Evolutionary conservation across 2,329 filamentous ascomycete species (phyloP).

Genomic region (Trichoderma simmonsii): DNA sequence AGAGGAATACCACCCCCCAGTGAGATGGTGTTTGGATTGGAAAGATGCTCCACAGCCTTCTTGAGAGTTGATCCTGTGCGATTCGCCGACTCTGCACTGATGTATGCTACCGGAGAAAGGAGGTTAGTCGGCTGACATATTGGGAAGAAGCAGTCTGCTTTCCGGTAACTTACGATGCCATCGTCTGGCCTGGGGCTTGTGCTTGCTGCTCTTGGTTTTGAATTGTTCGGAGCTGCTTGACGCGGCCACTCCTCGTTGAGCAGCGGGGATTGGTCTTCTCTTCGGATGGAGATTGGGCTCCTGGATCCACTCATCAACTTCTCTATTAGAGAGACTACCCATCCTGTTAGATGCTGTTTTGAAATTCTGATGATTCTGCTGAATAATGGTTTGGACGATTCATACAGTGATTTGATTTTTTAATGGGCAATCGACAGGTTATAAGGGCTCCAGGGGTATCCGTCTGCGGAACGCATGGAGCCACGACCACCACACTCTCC

Average conservation of each 20-base stretch:
- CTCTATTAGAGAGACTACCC: background rate
- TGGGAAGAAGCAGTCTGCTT: background rate
- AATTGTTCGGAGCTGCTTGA: constrained; percentile 1
- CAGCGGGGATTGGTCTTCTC: background rate
- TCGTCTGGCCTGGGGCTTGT: background rate
- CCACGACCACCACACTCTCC: background rate
- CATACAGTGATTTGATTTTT: background rate
- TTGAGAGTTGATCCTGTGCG: constrained; percentile 8
- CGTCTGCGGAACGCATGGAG: background rate
- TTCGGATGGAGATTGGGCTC: background rate
- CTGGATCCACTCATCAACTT: background rate
- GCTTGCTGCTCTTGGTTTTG: constrained; percentile 6
- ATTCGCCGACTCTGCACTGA: constrained; percentile 5
- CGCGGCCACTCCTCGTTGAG: constrained; percentile 5
- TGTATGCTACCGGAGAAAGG: background rate
- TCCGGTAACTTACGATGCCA: background rate
- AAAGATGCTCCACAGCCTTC: background rate
- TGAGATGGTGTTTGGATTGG: constrained; percentile 5
- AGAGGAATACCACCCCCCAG: constrained; percentile 8
- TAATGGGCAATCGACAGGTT: background rate
- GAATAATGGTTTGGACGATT: background rate
- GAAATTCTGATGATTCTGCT: no score
- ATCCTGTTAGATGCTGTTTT: background rate
- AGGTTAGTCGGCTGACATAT: background rate
- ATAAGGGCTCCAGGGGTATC: background rate